Conservation (phyloP, 2,329 filamentous ascomycete genomes). For the Taxawa tesnikishii region DNA sequence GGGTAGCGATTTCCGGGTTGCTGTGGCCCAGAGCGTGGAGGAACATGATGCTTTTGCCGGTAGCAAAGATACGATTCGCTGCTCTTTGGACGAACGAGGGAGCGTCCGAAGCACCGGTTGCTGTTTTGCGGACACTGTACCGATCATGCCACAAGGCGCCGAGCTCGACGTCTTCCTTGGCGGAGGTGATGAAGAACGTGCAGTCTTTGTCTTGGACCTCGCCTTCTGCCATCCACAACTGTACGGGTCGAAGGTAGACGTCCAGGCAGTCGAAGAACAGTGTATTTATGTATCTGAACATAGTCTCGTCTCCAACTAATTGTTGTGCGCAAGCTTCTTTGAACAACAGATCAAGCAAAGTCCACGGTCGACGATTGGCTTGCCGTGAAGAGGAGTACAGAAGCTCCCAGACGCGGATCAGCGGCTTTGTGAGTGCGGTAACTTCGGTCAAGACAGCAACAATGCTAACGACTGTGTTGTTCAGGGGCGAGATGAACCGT, state of each 20-base stretch:
- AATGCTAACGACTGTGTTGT: constrained; percentile 53
- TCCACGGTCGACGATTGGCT: constrained; percentile 42
- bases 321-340: constrained; percentile 58
- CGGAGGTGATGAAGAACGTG: constrained; percentile 63
- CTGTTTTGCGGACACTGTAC: constrained; percentile 53
- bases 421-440: constrained; percentile 37
- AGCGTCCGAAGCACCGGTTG: constrained; percentile 50
- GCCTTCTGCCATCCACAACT: constrained; percentile 74
- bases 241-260: constrained; percentile 69
- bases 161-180: constrained; percentile 42
- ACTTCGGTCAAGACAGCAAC: constrained; percentile 49
- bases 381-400: constrained; percentile 43
- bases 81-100: constrained; percentile 64
- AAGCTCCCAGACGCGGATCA: constrained; percentile 50
- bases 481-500: constrained; percentile 41
- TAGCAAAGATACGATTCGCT: constrained; percentile 63
- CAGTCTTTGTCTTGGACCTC: constrained; percentile 46
- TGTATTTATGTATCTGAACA: constrained; percentile 51
- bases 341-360: constrained; percentile 69
- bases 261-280: constrained; percentile 74
- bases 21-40: constrained; percentile 54
- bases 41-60: constrained; percentile 80
- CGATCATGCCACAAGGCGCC: constrained; percentile 64
- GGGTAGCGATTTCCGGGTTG: no score
- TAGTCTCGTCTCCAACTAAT: constrained; percentile 48